Percentiles rank a stretch among this genome's conserved stretches.
Evolutionary conservation across 345 rosid species (phyloP).

Genomic region (Lagerstroemia speciosa): DNA sequence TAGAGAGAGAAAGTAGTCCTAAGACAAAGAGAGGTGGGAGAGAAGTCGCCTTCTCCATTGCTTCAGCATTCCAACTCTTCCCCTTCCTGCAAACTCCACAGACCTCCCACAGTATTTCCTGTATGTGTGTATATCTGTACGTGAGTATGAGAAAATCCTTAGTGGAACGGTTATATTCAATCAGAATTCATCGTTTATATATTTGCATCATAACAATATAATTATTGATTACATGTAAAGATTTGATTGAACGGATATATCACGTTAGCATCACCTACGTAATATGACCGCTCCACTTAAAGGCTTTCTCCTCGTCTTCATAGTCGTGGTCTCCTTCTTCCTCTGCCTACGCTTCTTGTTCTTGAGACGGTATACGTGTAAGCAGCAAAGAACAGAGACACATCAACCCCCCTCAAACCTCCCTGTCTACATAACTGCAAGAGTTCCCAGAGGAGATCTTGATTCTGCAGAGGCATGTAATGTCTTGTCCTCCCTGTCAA

Average conservation of each 20-base stretch:
- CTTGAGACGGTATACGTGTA: background rate
- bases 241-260: too few relatives aligned
- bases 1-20: background rate
- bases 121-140: too few relatives aligned
- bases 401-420: background rate
- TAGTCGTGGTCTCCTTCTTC: background rate
- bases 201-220: too few relatives aligned
- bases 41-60: constrained; percentile 53
- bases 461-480: background rate
- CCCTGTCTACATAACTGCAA: background rate
- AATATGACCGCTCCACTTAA: too few relatives aligned
- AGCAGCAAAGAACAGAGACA: background rate
- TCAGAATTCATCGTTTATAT: too few relatives aligned
- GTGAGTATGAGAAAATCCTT: too few relatives aligned
- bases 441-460: background rate
- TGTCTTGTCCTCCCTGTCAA: background rate
- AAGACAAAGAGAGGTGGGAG: constrained; percentile 29
- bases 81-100: constrained; percentile 12
- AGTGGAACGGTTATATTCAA: too few relatives aligned
- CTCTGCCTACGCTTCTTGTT: background rate
- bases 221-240: too few relatives aligned
- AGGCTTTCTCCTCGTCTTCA: background rate
- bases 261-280: too few relatives aligned
- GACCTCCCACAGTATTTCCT: background rate
- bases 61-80: constrained; percentile 39